Evolutionary conservation across 2,329 filamentous ascomycete species (phyloP).

Genomic region (Aspergillus ochraceus): DNA sequence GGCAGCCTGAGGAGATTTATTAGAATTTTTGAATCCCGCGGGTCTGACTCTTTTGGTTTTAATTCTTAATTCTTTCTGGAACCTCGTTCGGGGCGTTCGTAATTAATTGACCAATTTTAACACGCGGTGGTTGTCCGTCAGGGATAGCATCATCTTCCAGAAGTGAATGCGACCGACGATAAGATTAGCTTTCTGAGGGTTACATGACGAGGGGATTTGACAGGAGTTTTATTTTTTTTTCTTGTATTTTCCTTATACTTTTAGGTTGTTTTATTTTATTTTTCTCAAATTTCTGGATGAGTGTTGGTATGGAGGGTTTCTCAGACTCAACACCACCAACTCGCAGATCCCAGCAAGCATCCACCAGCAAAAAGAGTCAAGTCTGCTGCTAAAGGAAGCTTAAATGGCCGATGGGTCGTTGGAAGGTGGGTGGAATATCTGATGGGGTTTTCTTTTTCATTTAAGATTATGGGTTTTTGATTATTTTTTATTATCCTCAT

Average conservation of each 20-base stretch:
- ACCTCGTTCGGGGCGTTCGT: no score
- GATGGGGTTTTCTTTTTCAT: neutral
- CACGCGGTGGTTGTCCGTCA: no score
- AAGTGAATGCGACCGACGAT: conserved; percentile 1
- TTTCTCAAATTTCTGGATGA: neutral
- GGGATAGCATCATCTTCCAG: no score
- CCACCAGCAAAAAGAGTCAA: no score
- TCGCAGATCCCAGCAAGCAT: no score
- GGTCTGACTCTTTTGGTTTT: neutral
- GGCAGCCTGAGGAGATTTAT: conserved; percentile 15
- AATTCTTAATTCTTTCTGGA: neutral
- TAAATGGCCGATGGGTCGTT: no score
- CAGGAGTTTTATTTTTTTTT: conserved; percentile 1
- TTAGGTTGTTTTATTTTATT: neutral
- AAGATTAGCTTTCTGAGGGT: conserved; percentile 7
- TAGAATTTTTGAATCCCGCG: neutral
- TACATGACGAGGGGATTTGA: neutral
- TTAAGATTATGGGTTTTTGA: conserved; percentile 7
- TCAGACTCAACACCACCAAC: no score
- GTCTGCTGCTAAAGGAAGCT: no score
- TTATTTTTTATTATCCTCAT: conserved; percentile 7
- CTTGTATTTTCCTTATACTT: conserved; percentile 3
- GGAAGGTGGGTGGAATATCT: no score
- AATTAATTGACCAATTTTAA: no score
- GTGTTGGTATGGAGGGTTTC: no score